Evolutionary conservation across 148 eudicot genomes (phyloP).

Genomic region (Bassia scoparia): DNA sequence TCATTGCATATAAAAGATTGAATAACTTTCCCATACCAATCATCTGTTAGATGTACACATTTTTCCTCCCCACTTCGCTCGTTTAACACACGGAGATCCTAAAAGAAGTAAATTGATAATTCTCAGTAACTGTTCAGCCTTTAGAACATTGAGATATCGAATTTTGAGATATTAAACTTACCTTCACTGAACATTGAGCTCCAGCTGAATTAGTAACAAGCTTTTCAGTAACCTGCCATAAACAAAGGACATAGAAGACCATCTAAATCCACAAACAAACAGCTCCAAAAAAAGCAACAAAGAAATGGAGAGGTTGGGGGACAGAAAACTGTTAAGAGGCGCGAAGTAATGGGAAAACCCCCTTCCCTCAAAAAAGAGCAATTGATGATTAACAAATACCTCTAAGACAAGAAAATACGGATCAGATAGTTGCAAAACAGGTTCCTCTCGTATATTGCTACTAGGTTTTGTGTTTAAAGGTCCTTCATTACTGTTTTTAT

Average conservation of each 20-base stretch:
- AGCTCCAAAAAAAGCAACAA: not conserved
- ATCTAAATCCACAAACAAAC: not conserved
- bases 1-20: not conserved
- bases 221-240: conserved; percentile 80
- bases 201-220: conserved; percentile 40
- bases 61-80: conserved; percentile 83
- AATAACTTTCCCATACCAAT: conserved; percentile 53
- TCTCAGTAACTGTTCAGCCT: not conserved
- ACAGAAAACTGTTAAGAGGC: too few species aligned
- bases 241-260: not conserved
- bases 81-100: conserved; percentile 82
- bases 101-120: conserved; percentile 18
- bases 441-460: conserved; percentile 16
- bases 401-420: conserved; percentile 36
- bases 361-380: not conserved
- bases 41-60: conserved; percentile 71
- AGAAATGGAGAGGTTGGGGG: not conserved
- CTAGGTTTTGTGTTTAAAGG: conserved; percentile 15
- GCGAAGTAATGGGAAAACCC: not conserved
- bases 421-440: conserved; percentile 15
- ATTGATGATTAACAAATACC: conserved; percentile 8
- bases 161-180: conserved; percentile 26
- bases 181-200: conserved; percentile 59
- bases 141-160: conserved; percentile 10
- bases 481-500: conserved; percentile 25